Evolutionary conservation across 2,329 filamentous ascomycete genomes (phyloP).

Genomic region (Cercospora nicotianae): DNA sequence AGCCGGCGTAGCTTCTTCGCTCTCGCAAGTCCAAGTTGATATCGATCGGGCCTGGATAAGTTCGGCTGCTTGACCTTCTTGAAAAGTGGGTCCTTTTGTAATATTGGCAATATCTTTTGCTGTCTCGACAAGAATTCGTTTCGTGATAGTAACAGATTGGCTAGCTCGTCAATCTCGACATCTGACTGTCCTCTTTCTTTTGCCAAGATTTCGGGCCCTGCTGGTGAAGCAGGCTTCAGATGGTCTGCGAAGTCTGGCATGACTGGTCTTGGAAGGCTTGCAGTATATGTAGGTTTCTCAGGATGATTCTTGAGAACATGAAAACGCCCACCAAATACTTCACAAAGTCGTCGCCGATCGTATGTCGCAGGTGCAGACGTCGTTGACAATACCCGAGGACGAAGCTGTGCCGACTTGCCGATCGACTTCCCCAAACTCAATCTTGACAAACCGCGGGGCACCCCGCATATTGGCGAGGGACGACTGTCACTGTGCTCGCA

Average conservation of each 20-base stretch:
- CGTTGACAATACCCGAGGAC: slow-evolving; percentile 10
- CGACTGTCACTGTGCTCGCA: not conserved
- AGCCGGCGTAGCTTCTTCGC: slow-evolving; percentile 53
- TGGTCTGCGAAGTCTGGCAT: slow-evolving; percentile 54
- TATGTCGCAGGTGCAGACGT: slow-evolving; percentile 3
- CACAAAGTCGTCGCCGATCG: not conserved
- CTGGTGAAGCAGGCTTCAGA: slow-evolving; percentile 47
- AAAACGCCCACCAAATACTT: not conserved
- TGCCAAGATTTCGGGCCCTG: slow-evolving; percentile 49
- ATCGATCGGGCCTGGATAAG: slow-evolving; percentile 53
- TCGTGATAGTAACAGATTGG: slow-evolving; percentile 48
- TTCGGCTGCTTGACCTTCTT: slow-evolving; percentile 54
- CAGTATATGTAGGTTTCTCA: no score
- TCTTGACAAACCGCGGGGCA: not conserved
- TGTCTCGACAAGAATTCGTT: slow-evolving; percentile 53
- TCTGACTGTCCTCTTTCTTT: slow-evolving; percentile 49
- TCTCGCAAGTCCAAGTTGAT: slow-evolving; percentile 54
- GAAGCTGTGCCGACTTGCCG: slow-evolving; percentile 9
- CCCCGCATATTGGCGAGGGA: not conserved
- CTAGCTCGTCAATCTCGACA: slow-evolving; percentile 48
- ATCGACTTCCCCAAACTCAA: slow-evolving; percentile 17
- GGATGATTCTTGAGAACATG: not conserved
- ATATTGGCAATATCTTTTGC: slow-evolving; percentile 46
- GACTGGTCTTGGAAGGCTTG: not conserved
- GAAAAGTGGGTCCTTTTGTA: slow-evolving; percentile 52